phyloP scores from a whole-genome alignment of 2,329 filamentous ascomycete genomes.

The Curvularia eragrostidis region DNA sequence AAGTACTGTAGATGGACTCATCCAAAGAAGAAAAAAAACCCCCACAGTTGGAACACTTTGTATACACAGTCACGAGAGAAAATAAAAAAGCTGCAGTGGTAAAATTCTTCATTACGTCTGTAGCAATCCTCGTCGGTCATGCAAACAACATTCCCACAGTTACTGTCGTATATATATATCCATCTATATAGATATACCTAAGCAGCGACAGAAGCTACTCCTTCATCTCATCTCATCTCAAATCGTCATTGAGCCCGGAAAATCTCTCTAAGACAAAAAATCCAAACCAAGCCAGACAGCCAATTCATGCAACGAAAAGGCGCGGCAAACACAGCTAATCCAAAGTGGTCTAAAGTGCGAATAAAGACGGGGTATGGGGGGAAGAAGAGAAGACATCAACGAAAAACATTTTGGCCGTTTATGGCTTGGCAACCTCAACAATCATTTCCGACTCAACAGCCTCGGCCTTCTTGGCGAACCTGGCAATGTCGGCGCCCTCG shows the following conservation, averaged over 20 bases:
- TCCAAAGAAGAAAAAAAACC: too few species aligned
- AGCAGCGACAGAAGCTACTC: not conserved
- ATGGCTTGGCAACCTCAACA: constrained; percentile 38
- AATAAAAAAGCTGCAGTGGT: not conserved
- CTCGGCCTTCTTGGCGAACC: constrained; percentile 48
- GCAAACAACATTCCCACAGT: not conserved
- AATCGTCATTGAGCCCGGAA: not conserved
- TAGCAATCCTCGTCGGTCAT: not conserved
- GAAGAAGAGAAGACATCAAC: not conserved
- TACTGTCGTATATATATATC: not conserved
- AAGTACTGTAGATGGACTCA: too few species aligned
- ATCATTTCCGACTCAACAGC: constrained; percentile 47
- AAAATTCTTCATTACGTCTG: not conserved
- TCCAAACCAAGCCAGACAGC: not conserved
- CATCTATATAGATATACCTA: not conserved
- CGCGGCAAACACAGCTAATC: constrained; percentile 3
- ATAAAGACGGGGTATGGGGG: constrained; percentile 23
- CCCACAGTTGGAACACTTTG: too few species aligned
- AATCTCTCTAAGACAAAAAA: not conserved
- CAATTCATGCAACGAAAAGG: not conserved
- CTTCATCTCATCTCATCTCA: not conserved
- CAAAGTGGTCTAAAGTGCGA: constrained; percentile 5
- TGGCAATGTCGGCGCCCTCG: constrained; percentile 56
- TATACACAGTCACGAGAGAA: not conserved
- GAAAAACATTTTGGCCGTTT: constrained; percentile 10